Conservation (phyloP, 1,139 yeast genomes). For the Nakaseomyces glabratus region DNA sequence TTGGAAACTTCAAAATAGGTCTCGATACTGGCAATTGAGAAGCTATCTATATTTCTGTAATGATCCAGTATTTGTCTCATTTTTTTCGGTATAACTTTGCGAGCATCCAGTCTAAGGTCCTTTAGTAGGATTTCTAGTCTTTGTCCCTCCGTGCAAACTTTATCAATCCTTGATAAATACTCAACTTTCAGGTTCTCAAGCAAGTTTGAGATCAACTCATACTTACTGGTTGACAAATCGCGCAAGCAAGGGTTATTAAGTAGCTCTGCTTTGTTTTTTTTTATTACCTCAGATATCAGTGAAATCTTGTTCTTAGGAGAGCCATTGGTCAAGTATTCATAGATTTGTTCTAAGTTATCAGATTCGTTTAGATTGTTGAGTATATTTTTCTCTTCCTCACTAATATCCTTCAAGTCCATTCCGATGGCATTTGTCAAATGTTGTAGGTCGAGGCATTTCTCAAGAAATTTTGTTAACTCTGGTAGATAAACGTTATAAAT, state of each 20-base stretch:
- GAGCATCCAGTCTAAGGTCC: background rate
- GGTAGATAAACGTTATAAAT: constrained; percentile 29
- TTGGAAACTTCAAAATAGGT: constrained; percentile 10
- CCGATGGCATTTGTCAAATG: constrained; percentile 10
- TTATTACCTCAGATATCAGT: constrained; percentile 1
- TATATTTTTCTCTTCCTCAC: constrained; percentile 3
- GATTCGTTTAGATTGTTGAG: constrained; percentile 4
- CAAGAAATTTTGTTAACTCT: constrained; percentile 21
- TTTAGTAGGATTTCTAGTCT: background rate
- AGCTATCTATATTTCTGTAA: background rate
- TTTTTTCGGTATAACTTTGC: constrained; percentile 1
- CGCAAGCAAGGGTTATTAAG: constrained; percentile 3
- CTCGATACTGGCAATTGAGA: background rate
- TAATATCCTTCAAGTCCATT: constrained; percentile 6
- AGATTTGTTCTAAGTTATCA: constrained; percentile 1
- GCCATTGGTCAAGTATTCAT: constrained; percentile 11
- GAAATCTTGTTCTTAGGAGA: constrained; percentile 1
- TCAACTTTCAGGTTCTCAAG: constrained; percentile 2
- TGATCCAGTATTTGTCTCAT: background rate
- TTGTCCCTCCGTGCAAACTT: constrained; percentile 1
- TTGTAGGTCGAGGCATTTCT: constrained; percentile 19
- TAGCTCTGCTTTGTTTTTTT: constrained; percentile 1
- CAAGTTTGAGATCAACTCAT: background rate
- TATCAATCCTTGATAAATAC: constrained; percentile 4
- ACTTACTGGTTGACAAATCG: background rate